Conservation (phyloP, 257 asterid species). For the Capsicum chinense region DNA sequence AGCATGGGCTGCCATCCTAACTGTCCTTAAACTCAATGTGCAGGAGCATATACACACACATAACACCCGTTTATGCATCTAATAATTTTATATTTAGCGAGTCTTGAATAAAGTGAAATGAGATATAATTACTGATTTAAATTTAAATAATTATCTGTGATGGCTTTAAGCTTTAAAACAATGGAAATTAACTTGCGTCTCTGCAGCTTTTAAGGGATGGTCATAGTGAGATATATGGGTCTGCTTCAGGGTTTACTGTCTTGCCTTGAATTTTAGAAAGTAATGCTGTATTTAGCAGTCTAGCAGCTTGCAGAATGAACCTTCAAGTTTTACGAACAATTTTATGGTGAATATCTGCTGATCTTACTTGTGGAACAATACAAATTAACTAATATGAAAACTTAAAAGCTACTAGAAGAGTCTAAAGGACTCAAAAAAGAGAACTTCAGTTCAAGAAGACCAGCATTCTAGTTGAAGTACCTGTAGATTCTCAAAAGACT, state of each 20-base stretch:
- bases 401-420: background rate
- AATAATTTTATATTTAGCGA: too few relatives aligned
- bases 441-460: background rate
- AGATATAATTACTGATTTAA: background rate
- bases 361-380: conserved; percentile 1
- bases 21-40: too few relatives aligned
- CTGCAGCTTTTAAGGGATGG: background rate
- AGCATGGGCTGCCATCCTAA: too few relatives aligned
- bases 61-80: too few relatives aligned
- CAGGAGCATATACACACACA: too few relatives aligned
- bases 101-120: too few relatives aligned
- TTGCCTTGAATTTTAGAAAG: background rate
- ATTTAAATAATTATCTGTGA: background rate
- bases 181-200: background rate
- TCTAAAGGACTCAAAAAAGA: background rate
- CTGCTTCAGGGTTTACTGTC: background rate
- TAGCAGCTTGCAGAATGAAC: background rate
- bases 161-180: background rate
- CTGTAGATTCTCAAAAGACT: background rate
- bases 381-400: conserved; percentile 2
- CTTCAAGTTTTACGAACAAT: background rate
- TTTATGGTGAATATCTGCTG: background rate
- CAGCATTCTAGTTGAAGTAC: background rate
- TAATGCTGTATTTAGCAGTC: background rate
- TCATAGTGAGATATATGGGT: background rate